Base-by-base conservation (phyloP, 805 yeast genomes). In the Naumovozyma dairenensis region DNA sequence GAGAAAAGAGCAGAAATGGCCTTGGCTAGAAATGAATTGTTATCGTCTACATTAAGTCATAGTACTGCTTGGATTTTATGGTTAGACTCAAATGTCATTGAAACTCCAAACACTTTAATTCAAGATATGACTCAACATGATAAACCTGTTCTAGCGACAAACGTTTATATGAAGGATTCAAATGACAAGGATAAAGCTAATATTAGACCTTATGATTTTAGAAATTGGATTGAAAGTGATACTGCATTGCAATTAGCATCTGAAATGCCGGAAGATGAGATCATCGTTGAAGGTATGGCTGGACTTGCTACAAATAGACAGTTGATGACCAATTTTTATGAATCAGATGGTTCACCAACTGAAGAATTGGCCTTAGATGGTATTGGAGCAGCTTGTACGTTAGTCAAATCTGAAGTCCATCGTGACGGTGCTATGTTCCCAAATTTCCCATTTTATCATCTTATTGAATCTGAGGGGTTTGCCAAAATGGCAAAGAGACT, bases 381-480 rank as follows among this genome's bases (percentile, higher is more conserved):
- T 52, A 96, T 87, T 35, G 96, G 96, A 30, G 96, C 95, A 36
- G 92, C 94, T 16, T 93, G 95, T 22, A 75, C 87, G 18, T 55
- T 87, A 62, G 96, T 89, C 16, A 81, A 84, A 55, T 92, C 95
- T 10, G 95, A 85, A 44, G 96, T 89, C 32, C 97, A 87, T 60
- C 71, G 96, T 57, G 96, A 89, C 57, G 96, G 96, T 25, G 96
- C 96, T 36, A 86, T 87, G 95, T 87, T 87, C 72, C 96, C 97
- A 9, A 80, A 92, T 26, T 87, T 89, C 72, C 87, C 96, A 37
- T 87, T 87, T 68, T 84, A 86, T 57, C 93, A 87, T 55, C 69
- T 87, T 57, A 83, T 87, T 40, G 97, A 87, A 63, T 84, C 95
- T 9, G 97, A 87, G 60, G 96, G 96, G 4, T 87, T 87, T 60